Conservation (phyloP, 2,329 filamentous ascomycete genomes). For the Monilinia laxa region DNA sequence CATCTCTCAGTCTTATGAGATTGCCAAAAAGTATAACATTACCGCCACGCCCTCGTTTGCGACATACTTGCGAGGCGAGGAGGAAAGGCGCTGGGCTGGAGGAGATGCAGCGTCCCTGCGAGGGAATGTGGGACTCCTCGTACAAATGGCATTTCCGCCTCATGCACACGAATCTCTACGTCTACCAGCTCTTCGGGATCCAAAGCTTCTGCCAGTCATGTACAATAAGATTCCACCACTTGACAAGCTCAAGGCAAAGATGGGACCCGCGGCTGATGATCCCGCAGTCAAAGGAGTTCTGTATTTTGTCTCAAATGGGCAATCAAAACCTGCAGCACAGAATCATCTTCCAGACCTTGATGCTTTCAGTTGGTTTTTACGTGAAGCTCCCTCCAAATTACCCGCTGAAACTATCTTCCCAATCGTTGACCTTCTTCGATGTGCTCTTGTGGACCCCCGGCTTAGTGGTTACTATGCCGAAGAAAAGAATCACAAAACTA, state of each 20-base stretch:
- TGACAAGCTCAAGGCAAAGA: conserved; percentile 76
- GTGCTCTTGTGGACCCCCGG: conserved; percentile 73
- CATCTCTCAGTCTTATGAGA: conserved; percentile 63
- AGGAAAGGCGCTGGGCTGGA: conserved; percentile 79
- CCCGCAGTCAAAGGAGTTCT: conserved; percentile 63
- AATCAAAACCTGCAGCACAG: conserved; percentile 59
- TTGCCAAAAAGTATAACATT: conserved; percentile 65
- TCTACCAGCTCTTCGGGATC: conserved; percentile 67
- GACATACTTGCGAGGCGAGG: conserved; percentile 73
- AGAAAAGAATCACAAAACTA: conserved; percentile 63
- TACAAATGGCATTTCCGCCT: conserved; percentile 70
- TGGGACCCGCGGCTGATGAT: conserved; percentile 62
- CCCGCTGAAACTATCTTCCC: conserved; percentile 70
- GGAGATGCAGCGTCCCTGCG: conserved; percentile 67
- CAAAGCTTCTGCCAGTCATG: conserved; percentile 59
- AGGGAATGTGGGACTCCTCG: conserved; percentile 69
- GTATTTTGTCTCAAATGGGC: conserved; percentile 66
- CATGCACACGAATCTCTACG: conserved; percentile 74
- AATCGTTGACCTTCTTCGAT: conserved; percentile 79
- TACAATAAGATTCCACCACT: conserved; percentile 81
- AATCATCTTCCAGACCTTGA: conserved; percentile 69
- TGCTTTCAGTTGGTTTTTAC: conserved; percentile 62
- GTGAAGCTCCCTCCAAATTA: conserved; percentile 53
- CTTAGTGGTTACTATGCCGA: conserved; percentile 82
- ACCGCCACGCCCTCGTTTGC: conserved; percentile 85